Evolutionary conservation across 164 flowering plant species (phyloP), one percentile per base, ranked within the genome.

Genomic region (Kingdonia uniflora): DNA sequence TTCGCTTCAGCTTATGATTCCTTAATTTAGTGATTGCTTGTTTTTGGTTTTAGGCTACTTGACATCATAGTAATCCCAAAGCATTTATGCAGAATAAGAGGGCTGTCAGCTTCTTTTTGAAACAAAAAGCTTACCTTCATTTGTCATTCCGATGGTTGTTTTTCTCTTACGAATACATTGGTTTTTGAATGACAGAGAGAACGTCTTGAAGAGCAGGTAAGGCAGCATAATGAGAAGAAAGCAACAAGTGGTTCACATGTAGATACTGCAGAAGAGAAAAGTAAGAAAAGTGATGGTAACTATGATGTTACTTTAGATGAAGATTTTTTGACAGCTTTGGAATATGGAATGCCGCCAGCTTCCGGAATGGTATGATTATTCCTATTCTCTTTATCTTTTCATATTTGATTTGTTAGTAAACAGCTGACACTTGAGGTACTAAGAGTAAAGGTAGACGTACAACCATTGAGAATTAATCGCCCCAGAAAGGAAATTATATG

Each of bases 261-360:
- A 42, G 67, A 56, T 25, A 14, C 55, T 46, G 53, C 54, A 7
- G 70, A 68, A 26, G 77, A 43, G 40, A 64, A 65, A 55, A 25
- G n/a, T 33, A 72, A 70, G 42, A 56, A 75, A 57, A 51, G 46
- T 21, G 86, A 85, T 42, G 89, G 87, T 55, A 66, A 70, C 20
- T 87, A 87, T 65, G 94, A 87, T 65, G 95, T 87, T 62, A 77
- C 82, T 49, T 75, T 92, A 55, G 98, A 92, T 65, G 88, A 92
- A 43, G 98, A 92, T 63, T 92, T 92, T 55, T 57, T 87, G 40
- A 85, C 85, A 46, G 96, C 95, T 56, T 58, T 92, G 65, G 98
- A 92, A 57, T 92, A 87, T 62, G 98, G 98, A 68, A 92, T 92
- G 96, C 98, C 96, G 56, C 96, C 98, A 12, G 98, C 98, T 65